Evolutionary conservation across 2,329 filamentous ascomycete species (phyloP).

Genomic region (Trichophyton schoenleinii): DNA sequence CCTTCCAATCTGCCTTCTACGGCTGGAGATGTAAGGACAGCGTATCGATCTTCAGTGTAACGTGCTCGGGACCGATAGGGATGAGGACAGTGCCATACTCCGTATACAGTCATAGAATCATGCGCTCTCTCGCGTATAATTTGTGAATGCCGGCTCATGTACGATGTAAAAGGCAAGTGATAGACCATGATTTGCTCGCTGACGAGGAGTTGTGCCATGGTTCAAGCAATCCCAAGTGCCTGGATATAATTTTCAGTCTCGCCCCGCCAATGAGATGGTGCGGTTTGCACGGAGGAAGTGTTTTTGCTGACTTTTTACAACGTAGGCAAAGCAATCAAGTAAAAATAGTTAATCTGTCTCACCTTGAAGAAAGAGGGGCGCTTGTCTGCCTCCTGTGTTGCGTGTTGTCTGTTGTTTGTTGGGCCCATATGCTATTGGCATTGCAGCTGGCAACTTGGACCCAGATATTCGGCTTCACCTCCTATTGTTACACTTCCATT

Average conservation of each 20-base stretch:
- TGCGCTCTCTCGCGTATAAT: not conserved
- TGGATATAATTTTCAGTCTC: not conserved
- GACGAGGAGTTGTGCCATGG: not conserved
- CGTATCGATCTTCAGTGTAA: conserved; percentile 1
- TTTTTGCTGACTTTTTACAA: not conserved
- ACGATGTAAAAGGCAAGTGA: not conserved
- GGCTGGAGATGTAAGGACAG: not conserved
- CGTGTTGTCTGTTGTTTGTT: conserved; percentile 1
- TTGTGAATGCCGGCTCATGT: not conserved
- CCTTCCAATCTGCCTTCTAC: not conserved
- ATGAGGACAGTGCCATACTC: not conserved
- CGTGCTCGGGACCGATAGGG: not conserved
- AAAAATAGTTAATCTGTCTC: not conserved
- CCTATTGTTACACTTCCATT: conserved; percentile 4
- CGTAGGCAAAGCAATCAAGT: not conserved
- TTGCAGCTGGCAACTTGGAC: conserved; percentile 1
- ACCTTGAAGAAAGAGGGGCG: not conserved
- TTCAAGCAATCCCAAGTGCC: conserved; percentile 1
- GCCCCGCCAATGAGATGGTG: not conserved
- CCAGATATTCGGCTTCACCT: conserved; percentile 4
- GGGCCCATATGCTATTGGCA: not conserved
- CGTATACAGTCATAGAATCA: not conserved
- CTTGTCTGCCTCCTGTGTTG: not conserved
- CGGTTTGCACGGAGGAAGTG: not conserved
- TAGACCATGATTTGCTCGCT: not conserved